Evolutionary conservation across 2,329 filamentous ascomycete species (phyloP).

Genomic region (Pyricularia pennisetigena): DNA sequence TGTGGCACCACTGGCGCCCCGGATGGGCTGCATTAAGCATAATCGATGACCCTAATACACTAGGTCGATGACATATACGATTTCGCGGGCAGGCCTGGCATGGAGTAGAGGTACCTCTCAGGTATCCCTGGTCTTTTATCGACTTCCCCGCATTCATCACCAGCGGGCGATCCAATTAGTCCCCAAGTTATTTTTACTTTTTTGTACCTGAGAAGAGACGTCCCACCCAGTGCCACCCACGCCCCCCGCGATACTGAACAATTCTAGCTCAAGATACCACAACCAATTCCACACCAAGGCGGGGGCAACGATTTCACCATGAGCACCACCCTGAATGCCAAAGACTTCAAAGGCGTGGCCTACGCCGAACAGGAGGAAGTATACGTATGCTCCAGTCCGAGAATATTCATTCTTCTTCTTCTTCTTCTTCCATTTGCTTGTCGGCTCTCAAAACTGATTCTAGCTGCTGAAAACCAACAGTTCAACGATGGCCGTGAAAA

Average conservation of each 20-base stretch:
- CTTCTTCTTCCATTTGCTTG: too few species aligned
- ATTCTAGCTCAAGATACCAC: too few species aligned
- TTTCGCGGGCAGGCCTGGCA: neutral
- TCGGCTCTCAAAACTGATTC: neutral
- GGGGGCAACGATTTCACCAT: neutral
- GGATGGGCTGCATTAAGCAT: neutral
- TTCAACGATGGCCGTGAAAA: conserved; percentile 66
- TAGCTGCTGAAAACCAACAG: conserved; percentile 20
- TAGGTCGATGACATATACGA: neutral
- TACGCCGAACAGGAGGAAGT: conserved; percentile 31
- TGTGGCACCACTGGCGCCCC: neutral
- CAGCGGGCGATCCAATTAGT: too few species aligned
- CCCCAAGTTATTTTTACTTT: too few species aligned
- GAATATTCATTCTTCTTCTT: neutral
- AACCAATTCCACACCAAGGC: too few species aligned
- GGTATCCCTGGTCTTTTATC: too few species aligned
- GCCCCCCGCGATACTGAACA: too few species aligned
- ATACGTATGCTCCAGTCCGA: conserved; percentile 16
- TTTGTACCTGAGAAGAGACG: too few species aligned
- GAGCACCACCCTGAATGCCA: conserved; percentile 5
- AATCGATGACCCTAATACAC: neutral
- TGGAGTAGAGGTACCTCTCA: neutral
- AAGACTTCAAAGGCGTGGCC: conserved; percentile 25
- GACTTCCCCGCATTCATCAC: too few species aligned
- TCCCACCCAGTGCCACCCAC: too few species aligned